Conservation (phyloP, 2,329 filamentous ascomycete species). For the Aspergillus phoenicis region DNA sequence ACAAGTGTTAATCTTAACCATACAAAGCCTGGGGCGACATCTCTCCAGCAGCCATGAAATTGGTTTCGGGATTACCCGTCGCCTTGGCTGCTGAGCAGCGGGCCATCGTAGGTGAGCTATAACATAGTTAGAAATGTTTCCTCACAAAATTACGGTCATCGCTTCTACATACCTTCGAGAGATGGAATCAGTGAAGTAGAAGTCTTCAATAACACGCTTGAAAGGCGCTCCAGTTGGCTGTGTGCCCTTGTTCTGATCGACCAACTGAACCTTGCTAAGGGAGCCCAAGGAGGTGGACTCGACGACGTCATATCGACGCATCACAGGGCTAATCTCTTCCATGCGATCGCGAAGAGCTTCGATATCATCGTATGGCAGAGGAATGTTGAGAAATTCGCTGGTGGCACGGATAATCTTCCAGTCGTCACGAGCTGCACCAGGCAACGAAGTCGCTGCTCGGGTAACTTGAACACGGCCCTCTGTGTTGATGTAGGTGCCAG, state of each 20-base stretch:
- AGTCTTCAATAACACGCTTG: constrained; percentile 88
- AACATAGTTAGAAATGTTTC: constrained; percentile 19
- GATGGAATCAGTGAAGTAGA: constrained; percentile 97
- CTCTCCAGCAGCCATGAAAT: constrained; percentile 73
- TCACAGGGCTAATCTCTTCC: constrained; percentile 88
- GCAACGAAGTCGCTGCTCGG: constrained; percentile 82
- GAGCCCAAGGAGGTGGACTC: constrained; percentile 74
- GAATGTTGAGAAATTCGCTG: constrained; percentile 84
- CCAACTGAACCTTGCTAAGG: constrained; percentile 89
- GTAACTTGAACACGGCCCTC: constrained; percentile 95
- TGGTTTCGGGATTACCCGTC: constrained; percentile 73
- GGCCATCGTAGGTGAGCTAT: constrained; percentile 95
- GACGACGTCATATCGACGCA: constrained; percentile 86
- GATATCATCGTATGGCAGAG: constrained; percentile 91
- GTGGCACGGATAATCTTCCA: constrained; percentile 98
- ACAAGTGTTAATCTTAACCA: constrained; percentile 31
- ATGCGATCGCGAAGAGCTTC: constrained; percentile 88
- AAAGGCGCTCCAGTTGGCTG: constrained; percentile 73
- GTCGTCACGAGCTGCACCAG: constrained; percentile 88
- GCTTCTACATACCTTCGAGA: constrained; percentile 75
- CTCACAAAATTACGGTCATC: background rate
- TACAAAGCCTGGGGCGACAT: constrained; percentile 45
- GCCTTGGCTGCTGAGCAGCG: constrained; percentile 93
- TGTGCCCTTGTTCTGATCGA: constrained; percentile 91
- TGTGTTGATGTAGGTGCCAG: constrained; percentile 94